Evolutionary conservation across 371 early-diverging fungal genomes (phyloP), one percentile per base, ranked within the genome.

Genomic region (Enteropsectra breve): DNA sequence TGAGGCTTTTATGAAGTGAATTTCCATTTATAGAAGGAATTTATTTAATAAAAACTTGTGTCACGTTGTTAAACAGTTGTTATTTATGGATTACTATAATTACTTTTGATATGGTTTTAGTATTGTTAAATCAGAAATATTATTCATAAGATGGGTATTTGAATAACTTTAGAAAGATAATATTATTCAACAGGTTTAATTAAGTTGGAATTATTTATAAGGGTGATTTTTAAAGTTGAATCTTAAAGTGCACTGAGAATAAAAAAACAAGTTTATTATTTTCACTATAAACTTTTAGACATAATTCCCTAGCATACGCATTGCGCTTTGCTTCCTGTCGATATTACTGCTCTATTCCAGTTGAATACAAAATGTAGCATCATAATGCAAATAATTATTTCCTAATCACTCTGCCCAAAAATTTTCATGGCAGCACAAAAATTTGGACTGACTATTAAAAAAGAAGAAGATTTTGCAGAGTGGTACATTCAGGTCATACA

Each of bases 381-480:
- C n/a, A 11, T 8, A 38, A 11, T 38, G 8, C n/a, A 38, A 50
- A 50, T 11, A 8, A 52, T 62, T 50, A 23, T 29, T 37, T 54
- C 34, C n/a, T n/a, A n/a, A n/a, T n/a, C n/a, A n/a, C n/a, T n/a
- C n/a, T n/a, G n/a, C n/a, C n/a, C n/a, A n/a, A n/a, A n/a, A n/a
- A n/a, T n/a, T n/a, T n/a, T n/a, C 15, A 72, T 72, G 73, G 30
- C n/a, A 4, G 55, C 55, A 11, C 80, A 77, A 64, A 83, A 87
- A 77, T 88, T 93, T 81, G 95, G 96, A 54, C 84, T 98, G 55
- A 87, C 88, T 62, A 85, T 82, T 60, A 87, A 86, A 76, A 94
- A 96, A 84, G 86, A 87, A 55, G 90, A 83, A 43, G 90, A 80
- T 32, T 77, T 80, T 69, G 58, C 70, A 26, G 71, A 67, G 13